Conservation (phyloP, 208 protist species). For the Novymonas esmeraldas region DNA sequence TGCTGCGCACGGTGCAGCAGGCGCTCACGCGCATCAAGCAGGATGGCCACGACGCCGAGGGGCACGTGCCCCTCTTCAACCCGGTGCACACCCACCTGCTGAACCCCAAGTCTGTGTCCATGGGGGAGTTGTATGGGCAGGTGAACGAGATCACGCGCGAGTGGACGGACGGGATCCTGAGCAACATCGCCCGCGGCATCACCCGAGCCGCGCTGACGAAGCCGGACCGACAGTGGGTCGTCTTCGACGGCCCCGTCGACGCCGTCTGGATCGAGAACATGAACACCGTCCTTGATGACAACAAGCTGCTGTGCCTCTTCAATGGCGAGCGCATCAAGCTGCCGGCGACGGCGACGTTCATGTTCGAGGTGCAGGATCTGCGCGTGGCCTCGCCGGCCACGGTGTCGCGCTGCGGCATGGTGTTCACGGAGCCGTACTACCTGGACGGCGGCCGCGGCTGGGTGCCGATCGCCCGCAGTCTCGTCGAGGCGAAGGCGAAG, state of each 20-base stretch:
- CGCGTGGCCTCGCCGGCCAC: slow-evolving; percentile 98
- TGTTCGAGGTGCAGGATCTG: slow-evolving; percentile 99
- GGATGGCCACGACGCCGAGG: slow-evolving; percentile 74
- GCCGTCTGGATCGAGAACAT: slow-evolving; percentile 99
- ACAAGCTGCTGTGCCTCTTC: slow-evolving; percentile 98
- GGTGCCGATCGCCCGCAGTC: slow-evolving; percentile 75
- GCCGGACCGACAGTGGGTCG: slow-evolving; percentile 93
- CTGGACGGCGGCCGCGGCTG: slow-evolving; percentile 90
- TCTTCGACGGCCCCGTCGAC: slow-evolving; percentile 99
- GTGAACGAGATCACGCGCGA: slow-evolving; percentile 97
- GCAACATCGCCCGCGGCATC: slow-evolving; percentile 90
- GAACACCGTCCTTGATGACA: slow-evolving; percentile 99
- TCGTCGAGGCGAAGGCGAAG: slow-evolving; percentile 58
- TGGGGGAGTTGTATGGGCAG: slow-evolving; percentile 96
- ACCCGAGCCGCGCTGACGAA: slow-evolving; percentile 71
- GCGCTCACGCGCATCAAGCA: slow-evolving; percentile 83
- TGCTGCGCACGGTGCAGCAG: slow-evolving; percentile 75
- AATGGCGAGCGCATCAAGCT: slow-evolving; percentile 98
- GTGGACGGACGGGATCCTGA: slow-evolving; percentile 97
- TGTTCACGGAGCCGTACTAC: slow-evolving; percentile 96
- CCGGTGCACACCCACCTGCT: slow-evolving; percentile 80
- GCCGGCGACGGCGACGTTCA: slow-evolving; percentile 91
- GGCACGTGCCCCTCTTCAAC: slow-evolving; percentile 79
- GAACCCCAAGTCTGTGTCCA: slow-evolving; percentile 97
- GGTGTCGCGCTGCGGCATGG: slow-evolving; percentile 99